Percentiles rank a stretch among this genome's conserved stretches.
phyloP scores from a whole-genome alignment of 805 yeast genomes.

The Candida odintsovae region DNA sequence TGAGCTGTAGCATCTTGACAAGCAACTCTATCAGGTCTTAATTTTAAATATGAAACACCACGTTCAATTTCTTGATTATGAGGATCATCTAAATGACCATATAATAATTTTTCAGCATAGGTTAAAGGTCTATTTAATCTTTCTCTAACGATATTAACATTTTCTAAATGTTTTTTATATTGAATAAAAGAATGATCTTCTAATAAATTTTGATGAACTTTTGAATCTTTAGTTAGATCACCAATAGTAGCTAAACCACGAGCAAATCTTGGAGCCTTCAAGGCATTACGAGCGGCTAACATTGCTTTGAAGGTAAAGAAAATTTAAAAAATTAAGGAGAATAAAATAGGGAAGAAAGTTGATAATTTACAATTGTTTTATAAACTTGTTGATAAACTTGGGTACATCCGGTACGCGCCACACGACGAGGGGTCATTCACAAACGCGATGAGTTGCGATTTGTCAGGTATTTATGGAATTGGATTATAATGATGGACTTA shows the following conservation, averaged over 20 bases:
- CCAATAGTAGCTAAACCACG: constrained; percentile 36
- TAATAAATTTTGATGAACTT: constrained; percentile 74
- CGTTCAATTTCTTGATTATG: constrained; percentile 79
- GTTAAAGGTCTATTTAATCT: constrained; percentile 87
- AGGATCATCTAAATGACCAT: constrained; percentile 93
- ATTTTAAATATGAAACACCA: constrained; percentile 86
- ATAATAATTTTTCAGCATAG: constrained; percentile 90
- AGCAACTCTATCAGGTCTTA: constrained; percentile 96
- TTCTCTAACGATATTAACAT: constrained; percentile 75
- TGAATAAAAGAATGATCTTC: constrained; percentile 83
- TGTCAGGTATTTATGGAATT: background rate
- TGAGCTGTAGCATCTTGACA: constrained; percentile 99
- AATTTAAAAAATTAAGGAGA: background rate
- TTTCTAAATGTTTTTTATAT: constrained; percentile 87
- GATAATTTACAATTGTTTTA: background rate
- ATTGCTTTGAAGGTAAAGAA: background rate
- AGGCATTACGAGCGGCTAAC: constrained; percentile 12
- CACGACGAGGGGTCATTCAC: background rate
- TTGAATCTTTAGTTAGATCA: constrained; percentile 53
- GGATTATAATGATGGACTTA: no score
- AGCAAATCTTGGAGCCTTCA: constrained; percentile 15
- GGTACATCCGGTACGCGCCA: background rate
- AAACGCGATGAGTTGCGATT: background rate
- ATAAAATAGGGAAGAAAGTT: no score
- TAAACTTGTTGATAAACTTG: background rate